phyloP scores from a whole-genome alignment of 2,329 filamentous ascomycete genomes.

The Colletotrichum abscissum region DNA sequence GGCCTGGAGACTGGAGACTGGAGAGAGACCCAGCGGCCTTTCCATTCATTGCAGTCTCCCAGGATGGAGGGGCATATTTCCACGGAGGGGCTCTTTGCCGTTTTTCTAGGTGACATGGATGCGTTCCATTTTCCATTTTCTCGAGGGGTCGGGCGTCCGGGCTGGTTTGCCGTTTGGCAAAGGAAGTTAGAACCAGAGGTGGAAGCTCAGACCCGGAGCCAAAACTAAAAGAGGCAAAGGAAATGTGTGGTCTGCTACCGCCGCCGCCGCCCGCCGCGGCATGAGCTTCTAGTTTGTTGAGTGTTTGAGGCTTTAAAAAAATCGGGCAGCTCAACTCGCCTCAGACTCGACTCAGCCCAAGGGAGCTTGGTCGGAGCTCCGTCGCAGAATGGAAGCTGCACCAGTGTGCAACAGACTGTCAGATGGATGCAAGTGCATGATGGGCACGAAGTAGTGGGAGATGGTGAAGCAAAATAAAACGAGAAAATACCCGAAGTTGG shows the following conservation, averaged over 20 bases:
- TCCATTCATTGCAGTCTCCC: background rate
- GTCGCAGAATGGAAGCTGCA: background rate
- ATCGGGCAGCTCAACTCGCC: background rate
- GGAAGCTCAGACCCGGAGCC: background rate
- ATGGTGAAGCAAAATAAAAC: slow-evolving; percentile 8
- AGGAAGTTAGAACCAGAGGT: background rate
- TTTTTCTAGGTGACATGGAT: slow-evolving; percentile 1
- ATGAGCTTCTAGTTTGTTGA: slow-evolving; percentile 35
- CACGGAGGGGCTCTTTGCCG: background rate
- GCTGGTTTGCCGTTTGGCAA: background rate
- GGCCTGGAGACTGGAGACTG: background rate
- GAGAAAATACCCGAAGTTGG: slow-evolving; percentile 14
- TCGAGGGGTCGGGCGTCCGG: background rate
- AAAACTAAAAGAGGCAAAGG: background rate
- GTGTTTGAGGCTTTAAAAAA: slow-evolving; percentile 24
- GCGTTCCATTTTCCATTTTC: too few species aligned
- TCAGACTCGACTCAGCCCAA: slow-evolving; percentile 8
- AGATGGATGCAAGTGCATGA: background rate
- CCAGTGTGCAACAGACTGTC: background rate
- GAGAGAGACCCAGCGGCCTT: slow-evolving; percentile 1
- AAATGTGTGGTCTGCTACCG: slow-evolving; percentile 7
- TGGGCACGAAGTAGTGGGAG: background rate
- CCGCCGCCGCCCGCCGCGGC: background rate
- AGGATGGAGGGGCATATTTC: slow-evolving; percentile 1
- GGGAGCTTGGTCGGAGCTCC: background rate